Evolutionary conservation across 192 early-diverging fungal species (phyloP).

Genomic region (Coemansia sp.): DNA sequence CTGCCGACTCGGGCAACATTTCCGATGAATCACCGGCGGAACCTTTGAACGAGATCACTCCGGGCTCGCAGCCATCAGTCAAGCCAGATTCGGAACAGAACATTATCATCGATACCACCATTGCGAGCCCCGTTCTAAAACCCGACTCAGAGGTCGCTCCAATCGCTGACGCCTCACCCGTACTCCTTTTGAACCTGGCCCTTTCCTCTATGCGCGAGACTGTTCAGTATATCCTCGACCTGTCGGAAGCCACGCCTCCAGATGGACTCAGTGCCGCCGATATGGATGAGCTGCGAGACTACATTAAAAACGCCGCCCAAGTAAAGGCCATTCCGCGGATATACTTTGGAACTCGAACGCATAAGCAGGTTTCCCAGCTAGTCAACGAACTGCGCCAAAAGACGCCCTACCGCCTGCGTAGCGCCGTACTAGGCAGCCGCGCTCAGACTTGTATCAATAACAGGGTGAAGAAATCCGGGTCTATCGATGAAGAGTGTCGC

Average conservation of each 20-base stretch:
- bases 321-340: conserved; percentile 30
- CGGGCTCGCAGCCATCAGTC: neutral
- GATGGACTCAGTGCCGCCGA: conserved; percentile 23
- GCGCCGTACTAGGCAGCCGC: conserved; percentile 59
- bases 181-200: neutral
- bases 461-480: conserved; percentile 25
- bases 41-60: neutral
- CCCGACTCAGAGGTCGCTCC: neutral
- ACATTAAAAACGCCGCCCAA: neutral
- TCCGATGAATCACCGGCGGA: neutral
- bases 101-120: neutral
- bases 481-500: conserved; percentile 45
- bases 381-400: conserved; percentile 61
- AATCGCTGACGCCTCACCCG: neutral
- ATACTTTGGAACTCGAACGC: conserved; percentile 63
- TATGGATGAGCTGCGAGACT: conserved; percentile 17
- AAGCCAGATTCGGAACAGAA: neutral
- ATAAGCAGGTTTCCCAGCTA: conserved; percentile 65
- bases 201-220: neutral
- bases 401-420: conserved; percentile 60
- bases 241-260: conserved; percentile 10
- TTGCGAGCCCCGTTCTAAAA: neutral
- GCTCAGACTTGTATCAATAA: conserved; percentile 59
- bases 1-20: neutral
- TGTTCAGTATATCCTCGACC: conserved; percentile 14